Evolutionary conservation across 1,284 basidiomycete species (phyloP).

Genomic region (Fomes fomentarius): DNA sequence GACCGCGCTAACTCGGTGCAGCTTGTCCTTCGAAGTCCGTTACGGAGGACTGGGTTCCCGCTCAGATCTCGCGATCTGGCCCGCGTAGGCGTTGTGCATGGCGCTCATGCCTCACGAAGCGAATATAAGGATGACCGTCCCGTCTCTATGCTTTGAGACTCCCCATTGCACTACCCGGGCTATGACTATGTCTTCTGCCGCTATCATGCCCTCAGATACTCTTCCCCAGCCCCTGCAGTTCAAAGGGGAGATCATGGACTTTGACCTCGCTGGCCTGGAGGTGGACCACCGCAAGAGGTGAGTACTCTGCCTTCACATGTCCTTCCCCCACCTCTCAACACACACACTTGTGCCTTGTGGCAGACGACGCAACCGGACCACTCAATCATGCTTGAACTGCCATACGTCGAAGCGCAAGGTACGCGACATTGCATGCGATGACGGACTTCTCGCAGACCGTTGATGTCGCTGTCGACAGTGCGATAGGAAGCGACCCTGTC

Average conservation of each 20-base stretch:
- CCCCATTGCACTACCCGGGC: constrained; percentile 20
- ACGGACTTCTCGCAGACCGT: not conserved
- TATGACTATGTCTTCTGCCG: constrained; percentile 39
- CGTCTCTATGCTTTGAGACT: constrained; percentile 21
- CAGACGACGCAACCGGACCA: constrained; percentile 84
- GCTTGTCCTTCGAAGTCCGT: constrained; percentile 26
- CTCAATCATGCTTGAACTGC: constrained; percentile 87
- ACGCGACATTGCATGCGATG: constrained; percentile 26
- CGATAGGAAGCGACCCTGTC: constrained; percentile 84
- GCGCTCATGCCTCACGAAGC: constrained; percentile 23
- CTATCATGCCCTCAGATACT: constrained; percentile 26
- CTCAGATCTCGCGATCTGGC: constrained; percentile 28
- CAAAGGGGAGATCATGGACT: constrained; percentile 69
- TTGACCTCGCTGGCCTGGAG: constrained; percentile 63
- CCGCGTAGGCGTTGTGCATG: constrained; percentile 28
- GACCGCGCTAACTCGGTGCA: constrained; percentile 29
- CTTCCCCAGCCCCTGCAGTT: constrained; percentile 46
- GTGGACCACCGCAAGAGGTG: constrained; percentile 59
- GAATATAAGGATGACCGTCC: constrained; percentile 33
- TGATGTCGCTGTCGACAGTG: constrained; percentile 48
- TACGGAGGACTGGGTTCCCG: constrained; percentile 26
- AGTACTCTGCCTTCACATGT: constrained; percentile 10
- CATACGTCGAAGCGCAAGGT: constrained; percentile 93
- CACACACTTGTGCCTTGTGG: not conserved
- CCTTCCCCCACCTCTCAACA: not conserved